Conservation (phyloP, 768 basidiomycete species). For the Macrolepiota fuliginosa region DNA sequence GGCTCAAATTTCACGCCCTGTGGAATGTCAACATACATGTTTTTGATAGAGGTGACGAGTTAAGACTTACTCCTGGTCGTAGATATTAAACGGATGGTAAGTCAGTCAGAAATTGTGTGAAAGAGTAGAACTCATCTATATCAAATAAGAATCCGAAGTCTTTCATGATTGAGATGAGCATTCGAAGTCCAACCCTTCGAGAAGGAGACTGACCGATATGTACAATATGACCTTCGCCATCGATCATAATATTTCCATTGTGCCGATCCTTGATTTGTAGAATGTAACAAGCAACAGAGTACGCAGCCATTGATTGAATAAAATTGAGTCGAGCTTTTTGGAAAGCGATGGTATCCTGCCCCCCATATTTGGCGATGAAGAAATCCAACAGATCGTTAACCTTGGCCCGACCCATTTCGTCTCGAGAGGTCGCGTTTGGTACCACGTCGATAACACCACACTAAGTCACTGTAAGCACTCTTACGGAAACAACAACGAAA, state of each 20-base stretch:
- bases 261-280: constrained; percentile 98
- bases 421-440: constrained; percentile 94
- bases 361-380: constrained; percentile 91
- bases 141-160: constrained; percentile 97
- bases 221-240: constrained; percentile 94
- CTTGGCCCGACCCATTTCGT: constrained; percentile 99
- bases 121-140: constrained; percentile 77
- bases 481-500: background rate
- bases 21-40: constrained; percentile 3
- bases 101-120: constrained; percentile 21
- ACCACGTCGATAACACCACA: constrained; percentile 99
- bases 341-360: constrained; percentile 85
- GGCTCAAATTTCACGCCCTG: constrained; percentile 99
- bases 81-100: constrained; percentile 23
- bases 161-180: constrained; percentile 26
- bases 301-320: constrained; percentile 98
- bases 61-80: constrained; percentile 66
- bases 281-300: constrained; percentile 97
- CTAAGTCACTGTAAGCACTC: constrained; percentile 35
- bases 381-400: constrained; percentile 95
- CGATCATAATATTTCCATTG: constrained; percentile 99
- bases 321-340: constrained; percentile 93
- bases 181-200: background rate
- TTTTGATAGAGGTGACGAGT: constrained; percentile 1
- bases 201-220: constrained; percentile 71